Conservation (phyloP, 257 asterid genomes). For the Forsythia viridissima region DNA sequence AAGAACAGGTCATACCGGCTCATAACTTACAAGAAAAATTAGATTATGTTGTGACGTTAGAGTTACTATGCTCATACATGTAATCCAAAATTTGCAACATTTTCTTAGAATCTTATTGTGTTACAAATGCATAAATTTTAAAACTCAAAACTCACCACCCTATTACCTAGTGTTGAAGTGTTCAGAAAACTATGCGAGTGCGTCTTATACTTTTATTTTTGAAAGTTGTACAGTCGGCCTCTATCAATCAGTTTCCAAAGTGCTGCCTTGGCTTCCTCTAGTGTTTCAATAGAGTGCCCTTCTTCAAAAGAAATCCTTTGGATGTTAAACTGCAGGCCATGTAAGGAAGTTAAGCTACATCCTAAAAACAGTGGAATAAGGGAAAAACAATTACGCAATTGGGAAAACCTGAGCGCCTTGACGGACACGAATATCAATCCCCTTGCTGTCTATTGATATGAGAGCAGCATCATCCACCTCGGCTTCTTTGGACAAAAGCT, state of each 20-base stretch:
- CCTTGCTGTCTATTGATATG: conserved; percentile 88
- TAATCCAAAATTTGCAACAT: not conserved
- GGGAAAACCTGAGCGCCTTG: conserved; percentile 82
- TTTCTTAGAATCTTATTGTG: conserved; percentile 6
- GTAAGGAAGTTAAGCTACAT: not conserved
- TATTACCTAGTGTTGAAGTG: not conserved
- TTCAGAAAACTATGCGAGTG: not conserved
- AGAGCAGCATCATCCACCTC: conserved; percentile 96
- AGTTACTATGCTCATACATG: not conserved
- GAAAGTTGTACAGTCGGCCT: conserved; percentile 62
- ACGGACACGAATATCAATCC: conserved; percentile 84
- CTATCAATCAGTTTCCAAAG: conserved; percentile 61
- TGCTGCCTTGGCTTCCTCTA: conserved; percentile 87
- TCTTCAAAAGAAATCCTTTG: conserved; percentile 82
- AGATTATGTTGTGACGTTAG: not conserved
- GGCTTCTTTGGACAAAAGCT: conserved; percentile 70
- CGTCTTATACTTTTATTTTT: conserved; percentile 25
- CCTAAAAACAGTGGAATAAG: not conserved
- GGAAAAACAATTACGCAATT: not conserved
- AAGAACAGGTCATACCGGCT: not conserved
- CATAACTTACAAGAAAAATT: conserved; percentile 1
- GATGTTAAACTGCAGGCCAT: conserved; percentile 53
- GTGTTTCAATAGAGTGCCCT: conserved; percentile 68
- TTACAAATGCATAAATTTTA: not conserved
- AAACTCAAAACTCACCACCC: not conserved